Evolutionary conservation across 2,329 filamentous ascomycete genomes (phyloP), one percentile per base, ranked within the genome.

Genomic region (Plenodomus tracheiphilus): DNA sequence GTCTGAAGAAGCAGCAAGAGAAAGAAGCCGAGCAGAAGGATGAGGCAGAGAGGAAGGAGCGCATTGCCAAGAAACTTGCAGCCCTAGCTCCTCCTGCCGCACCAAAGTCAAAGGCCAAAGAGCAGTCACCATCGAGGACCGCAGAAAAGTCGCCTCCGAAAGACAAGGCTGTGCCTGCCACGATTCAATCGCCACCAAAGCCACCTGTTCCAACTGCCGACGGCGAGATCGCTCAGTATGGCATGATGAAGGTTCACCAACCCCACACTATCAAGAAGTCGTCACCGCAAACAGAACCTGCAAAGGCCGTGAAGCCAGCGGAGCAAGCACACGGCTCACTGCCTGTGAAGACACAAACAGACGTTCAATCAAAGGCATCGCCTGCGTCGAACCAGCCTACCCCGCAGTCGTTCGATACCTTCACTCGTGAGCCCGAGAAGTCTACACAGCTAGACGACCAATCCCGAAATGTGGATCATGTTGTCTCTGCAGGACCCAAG

Each of bases 51-150:
- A 82, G 80, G 50, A 81, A 83, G 60, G 87, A 89, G 64, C 82
- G 88, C 19, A 85, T 92, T 52, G 82, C 85, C 40, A 80, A 86
- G 65, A 91, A 89, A 70, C 74, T 92, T 39, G 87, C 87, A 59
- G 83, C 84, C 8, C 74, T 92, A 65, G 87, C 86, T 0, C 84
- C 85, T 15, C 77, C 81, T 2, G 52, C 64, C 10, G 62, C 65
- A 28, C 28, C 56, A 2, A 70, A 69, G 52, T 42, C 64, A 1
- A 72, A 73, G 49, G 39, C 53, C 59, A 73, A 71, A 56, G 74
- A 76, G 37, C 53, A 64, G 56, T 64, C 68, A 6, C 65, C 75
- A 18, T 70, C 75, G 11, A 69, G 60, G 39, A 40, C 55, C 38
- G 43, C 51, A 15, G 66, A 65, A 21, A 66, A 62, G 39, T 70